These are phyloP conservation scores for Phytophthora pseudosyringae DNA, from an alignment of 352 stramenopile species.

Conservation along the genomic window DNA sequence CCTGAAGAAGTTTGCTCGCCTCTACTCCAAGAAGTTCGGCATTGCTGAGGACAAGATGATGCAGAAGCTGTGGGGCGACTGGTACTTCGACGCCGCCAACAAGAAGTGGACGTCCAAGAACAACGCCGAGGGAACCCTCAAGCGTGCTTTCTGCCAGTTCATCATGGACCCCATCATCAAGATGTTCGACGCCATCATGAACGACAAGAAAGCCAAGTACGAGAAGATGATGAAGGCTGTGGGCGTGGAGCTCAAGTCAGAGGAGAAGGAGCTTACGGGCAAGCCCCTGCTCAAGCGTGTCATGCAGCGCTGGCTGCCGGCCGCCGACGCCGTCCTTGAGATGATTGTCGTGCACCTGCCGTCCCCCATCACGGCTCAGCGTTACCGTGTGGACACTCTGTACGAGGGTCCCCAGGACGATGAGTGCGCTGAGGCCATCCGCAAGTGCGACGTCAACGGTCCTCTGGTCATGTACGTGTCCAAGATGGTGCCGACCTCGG, in stretches of 20 bases:
- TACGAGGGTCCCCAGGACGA: slow-evolving; percentile 99
- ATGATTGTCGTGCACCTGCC: slow-evolving; percentile 99
- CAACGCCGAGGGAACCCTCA: slow-evolving; percentile 93
- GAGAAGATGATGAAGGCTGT: slow-evolving; percentile 98
- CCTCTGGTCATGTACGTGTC: slow-evolving; percentile 99
- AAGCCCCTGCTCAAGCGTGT: slow-evolving; percentile 98
- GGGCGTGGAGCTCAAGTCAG: slow-evolving; percentile 96
- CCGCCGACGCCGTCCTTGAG: slow-evolving; percentile 98
- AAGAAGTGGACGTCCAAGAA: slow-evolving; percentile 98
- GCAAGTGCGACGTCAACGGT: slow-evolving; percentile 98
- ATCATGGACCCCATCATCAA: slow-evolving; percentile 99
- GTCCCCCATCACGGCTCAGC: slow-evolving; percentile 96
- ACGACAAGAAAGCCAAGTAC: slow-evolving; percentile 99
- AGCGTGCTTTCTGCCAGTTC: slow-evolving; percentile 99
- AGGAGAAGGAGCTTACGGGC: slow-evolving; percentile 96
- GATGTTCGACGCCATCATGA: slow-evolving; percentile 99
- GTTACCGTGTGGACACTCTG: slow-evolving; percentile 98
- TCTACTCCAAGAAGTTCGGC: slow-evolving; percentile 99
- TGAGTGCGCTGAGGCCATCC: slow-evolving; percentile 97
- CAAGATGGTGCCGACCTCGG: slow-evolving; percentile 99
- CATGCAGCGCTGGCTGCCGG: slow-evolving; percentile 99
- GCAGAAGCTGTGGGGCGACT: slow-evolving; percentile 99
- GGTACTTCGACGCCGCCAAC: slow-evolving; percentile 95
- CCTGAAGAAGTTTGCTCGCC: slow-evolving; percentile 98
- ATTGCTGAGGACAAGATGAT: slow-evolving; percentile 99